Percentiles rank a stretch among this genome's conserved stretches.
Evolutionary conservation across 495 filamentous ascomycete species (phyloP).

Genomic region (Penicillium soppii): DNA sequence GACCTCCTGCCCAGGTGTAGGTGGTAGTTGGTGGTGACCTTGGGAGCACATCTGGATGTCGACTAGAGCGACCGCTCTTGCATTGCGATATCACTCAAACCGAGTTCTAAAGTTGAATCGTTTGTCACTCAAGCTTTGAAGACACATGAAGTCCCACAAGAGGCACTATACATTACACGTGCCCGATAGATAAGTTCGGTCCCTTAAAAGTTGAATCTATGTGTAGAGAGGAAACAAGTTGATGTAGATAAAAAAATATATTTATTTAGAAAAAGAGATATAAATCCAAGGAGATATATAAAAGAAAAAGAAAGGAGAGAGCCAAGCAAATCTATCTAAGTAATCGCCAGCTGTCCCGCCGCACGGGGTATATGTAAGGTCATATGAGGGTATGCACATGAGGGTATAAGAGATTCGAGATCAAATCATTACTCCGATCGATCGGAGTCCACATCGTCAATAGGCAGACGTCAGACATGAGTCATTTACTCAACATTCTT

Average conservation of each 20-base stretch:
- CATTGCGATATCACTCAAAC: too few relatives aligned
- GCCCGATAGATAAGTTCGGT: too few relatives aligned
- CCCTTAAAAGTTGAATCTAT: too few relatives aligned
- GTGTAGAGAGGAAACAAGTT: too few relatives aligned
- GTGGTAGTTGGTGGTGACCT: too few relatives aligned
- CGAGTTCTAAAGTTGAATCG: too few relatives aligned
- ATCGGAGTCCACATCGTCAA: not conserved
- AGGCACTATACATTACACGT: too few relatives aligned
- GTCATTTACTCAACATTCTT: constrained; percentile 22
- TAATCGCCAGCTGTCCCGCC: not conserved
- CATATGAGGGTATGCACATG: not conserved
- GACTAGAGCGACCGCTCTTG: too few relatives aligned
- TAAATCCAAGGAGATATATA: not conserved
- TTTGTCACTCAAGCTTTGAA: too few relatives aligned
- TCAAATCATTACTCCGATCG: not conserved
- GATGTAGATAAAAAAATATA: not conserved
- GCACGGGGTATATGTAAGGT: not conserved
- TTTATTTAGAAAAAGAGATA: not conserved
- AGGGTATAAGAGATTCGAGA: not conserved
- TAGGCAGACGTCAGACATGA: not conserved
- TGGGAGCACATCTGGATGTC: too few relatives aligned
- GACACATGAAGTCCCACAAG: too few relatives aligned
- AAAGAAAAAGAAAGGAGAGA: not conserved
- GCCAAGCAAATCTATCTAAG: not conserved
- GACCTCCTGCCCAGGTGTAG: too few relatives aligned